Evolutionary conservation across 2,329 filamentous ascomycete species (phyloP), one percentile per base, ranked within the genome.

Genomic region (Clonostachys rhizophaga): DNA sequence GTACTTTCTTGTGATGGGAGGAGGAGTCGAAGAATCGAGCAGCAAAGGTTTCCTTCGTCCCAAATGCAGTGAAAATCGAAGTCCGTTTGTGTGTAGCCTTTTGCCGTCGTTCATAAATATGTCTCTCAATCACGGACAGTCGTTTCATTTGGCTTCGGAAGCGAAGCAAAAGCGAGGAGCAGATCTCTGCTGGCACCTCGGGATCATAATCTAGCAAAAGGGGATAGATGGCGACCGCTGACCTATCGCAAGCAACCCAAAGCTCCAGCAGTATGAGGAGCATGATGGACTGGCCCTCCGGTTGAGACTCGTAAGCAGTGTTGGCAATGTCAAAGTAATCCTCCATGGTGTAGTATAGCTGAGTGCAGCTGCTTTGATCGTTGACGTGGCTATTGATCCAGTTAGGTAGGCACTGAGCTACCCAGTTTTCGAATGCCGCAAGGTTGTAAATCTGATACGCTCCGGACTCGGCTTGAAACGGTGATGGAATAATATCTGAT

Each of bases 191-290:
- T 0, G 68, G 64, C 4, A 84, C 57, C 3, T 69, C 68, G 1
- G 72, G 68, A 13, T 65, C 54, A 51, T 79, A 84, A 0, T 77
- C 58, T 0, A 7, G n/a, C 0, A 85, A 54, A 2, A 78, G 50
- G 0, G 66, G 60, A 20, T 68, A 64, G 0, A 59, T 47, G 1
- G 37, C n/a, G 3, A 68, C 63, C 2, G 72, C 72, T 5, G 65
- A 64, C 45, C 63, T 72, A 50, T 86, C 81, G 34, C 74, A 71
- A 1, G 75, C 75, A 7, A 79, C 56, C 82, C 82, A 86, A 0
- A 86, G 55, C 46, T 83, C 78, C 3, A 82, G 52, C 0, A 77
- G 51, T 0, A 72, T 79, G 1, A 86, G 63, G 2, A 79, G 50
- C 73, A 82, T 81, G 4, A 72, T 43, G 0, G 82, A 85, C 0